Evolutionary conservation across 129 eudicot genomes (phyloP).

Genomic region (Cynara cardunculus): DNA sequence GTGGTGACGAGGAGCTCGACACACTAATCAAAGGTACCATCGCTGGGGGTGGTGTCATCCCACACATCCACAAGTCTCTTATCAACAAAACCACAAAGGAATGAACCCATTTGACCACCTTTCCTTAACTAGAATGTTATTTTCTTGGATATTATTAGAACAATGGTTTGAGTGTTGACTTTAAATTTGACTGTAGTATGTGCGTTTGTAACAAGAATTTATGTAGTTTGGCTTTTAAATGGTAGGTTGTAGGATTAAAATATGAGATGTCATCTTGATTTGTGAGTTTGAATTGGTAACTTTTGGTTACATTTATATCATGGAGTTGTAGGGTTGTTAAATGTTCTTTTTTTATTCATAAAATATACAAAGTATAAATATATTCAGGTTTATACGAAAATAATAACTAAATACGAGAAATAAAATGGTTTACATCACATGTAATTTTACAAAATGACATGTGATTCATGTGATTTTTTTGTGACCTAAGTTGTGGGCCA

Average conservation of each 20-base stretch:
- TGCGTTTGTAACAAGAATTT: conserved; percentile 2
- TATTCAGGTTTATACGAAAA: too few species aligned
- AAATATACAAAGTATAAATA: too few species aligned
- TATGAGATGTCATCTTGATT: conserved; percentile 10
- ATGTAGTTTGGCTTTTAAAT: neutral
- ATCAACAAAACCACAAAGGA: conserved; percentile 74
- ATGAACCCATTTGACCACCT: conserved; percentile 1
- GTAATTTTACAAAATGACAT: too few species aligned
- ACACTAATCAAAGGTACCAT: conserved; percentile 75
- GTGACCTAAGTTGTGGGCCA: too few species aligned
- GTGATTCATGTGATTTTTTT: too few species aligned
- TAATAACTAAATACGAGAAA: too few species aligned
- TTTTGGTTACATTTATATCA: neutral
- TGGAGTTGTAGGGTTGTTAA: neutral
- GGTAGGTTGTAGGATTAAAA: conserved; percentile 7
- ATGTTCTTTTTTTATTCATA: neutral
- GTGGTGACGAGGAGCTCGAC: conserved; percentile 76
- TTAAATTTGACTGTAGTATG: neutral
- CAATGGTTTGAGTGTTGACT: conserved; percentile 7
- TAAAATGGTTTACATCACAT: too few species aligned
- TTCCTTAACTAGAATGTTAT: neutral
- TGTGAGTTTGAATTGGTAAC: conserved; percentile 6
- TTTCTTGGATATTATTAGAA: neutral
- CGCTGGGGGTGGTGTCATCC: conserved; percentile 82
- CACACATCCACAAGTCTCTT: conserved; percentile 79